A percentile compares a stretch with the other conserved stretches of the same genome.
phyloP scores from a whole-genome alignment of 2,329 filamentous ascomycete genomes.

The Trichothecium sympodiale region DNA sequence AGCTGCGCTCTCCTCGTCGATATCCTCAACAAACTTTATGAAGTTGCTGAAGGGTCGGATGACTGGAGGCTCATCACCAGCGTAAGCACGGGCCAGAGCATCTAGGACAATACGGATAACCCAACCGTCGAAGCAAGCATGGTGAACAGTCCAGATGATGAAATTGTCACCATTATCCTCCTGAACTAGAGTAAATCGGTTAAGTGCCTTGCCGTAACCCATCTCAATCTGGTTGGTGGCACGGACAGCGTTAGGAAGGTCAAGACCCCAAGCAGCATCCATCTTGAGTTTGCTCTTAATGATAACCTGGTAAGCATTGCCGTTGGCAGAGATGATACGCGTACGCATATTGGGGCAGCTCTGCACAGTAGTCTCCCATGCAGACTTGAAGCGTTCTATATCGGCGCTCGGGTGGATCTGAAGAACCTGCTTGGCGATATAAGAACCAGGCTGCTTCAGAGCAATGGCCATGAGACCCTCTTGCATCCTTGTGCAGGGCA shows the following conservation, averaged over 20 bases:
- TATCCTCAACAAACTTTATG: conserved; percentile 3
- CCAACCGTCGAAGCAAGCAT: conserved; percentile 12
- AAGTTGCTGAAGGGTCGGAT: conserved; percentile 1
- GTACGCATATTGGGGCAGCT: conserved; percentile 9
- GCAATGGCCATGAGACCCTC: conserved; percentile 37
- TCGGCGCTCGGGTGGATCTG: conserved; percentile 5
- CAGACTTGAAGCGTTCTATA: conserved; percentile 6
- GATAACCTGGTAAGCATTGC: conserved; percentile 5
- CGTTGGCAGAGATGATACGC: conserved; percentile 8
- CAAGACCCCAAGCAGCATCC: too few relatives aligned
- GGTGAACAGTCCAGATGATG: conserved; percentile 9
- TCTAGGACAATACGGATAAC: conserved; percentile 4
- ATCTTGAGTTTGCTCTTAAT: conserved; percentile 4
- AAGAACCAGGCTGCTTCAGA: conserved; percentile 17
- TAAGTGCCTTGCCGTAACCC: conserved; percentile 1
- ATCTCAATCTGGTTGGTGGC: not conserved
- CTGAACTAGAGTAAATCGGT: not conserved
- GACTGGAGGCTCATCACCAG: not conserved
- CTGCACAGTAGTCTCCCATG: conserved; percentile 9
- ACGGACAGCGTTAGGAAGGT: not conserved
- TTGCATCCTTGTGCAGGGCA: conserved; percentile 36
- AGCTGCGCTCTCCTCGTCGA: conserved; percentile 3
- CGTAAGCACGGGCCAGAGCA: not conserved
- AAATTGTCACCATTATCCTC: not conserved
- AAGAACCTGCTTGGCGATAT: conserved; percentile 9